Conservation (phyloP, 2,329 filamentous ascomycete genomes). For the Talaromyces sp. region DNA sequence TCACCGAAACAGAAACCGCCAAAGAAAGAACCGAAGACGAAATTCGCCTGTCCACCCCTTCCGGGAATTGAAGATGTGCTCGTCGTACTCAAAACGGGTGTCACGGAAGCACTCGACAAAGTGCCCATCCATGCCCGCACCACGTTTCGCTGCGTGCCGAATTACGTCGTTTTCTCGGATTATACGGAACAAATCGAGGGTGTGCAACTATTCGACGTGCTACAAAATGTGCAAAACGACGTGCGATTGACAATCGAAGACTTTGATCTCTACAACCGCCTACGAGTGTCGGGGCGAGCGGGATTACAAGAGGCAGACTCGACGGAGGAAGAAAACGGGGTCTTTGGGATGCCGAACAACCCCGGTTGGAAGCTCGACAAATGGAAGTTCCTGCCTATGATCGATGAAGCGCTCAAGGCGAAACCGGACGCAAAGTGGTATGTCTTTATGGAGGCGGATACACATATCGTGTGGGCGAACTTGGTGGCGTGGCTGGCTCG, state of each 20-base stretch:
- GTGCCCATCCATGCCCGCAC: slow-evolving; percentile 55
- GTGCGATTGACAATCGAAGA: slow-evolving; percentile 44
- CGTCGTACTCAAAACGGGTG: slow-evolving; percentile 58
- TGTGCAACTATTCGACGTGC: slow-evolving; percentile 49
- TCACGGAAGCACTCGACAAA: slow-evolving; percentile 55
- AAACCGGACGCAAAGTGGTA: slow-evolving; percentile 55
- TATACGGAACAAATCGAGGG: slow-evolving; percentile 53
- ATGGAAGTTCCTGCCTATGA: slow-evolving; percentile 58
- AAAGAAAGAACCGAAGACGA: not conserved
- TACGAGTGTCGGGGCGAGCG: slow-evolving; percentile 43
- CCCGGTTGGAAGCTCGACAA: slow-evolving; percentile 54
- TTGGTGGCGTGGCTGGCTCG: slow-evolving; percentile 52
- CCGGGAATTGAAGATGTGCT: slow-evolving; percentile 52
- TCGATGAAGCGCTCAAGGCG: slow-evolving; percentile 47
- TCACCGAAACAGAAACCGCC: not conserved
- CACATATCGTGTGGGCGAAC: slow-evolving; percentile 55
- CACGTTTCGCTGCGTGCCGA: slow-evolving; percentile 54
- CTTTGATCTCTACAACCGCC: slow-evolving; percentile 52
- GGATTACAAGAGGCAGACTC: slow-evolving; percentile 40
- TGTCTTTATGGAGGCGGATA: slow-evolving; percentile 59
- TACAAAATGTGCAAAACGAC: slow-evolving; percentile 43
- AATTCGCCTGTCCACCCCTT: slow-evolving; percentile 32
- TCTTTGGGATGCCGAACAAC: slow-evolving; percentile 45
- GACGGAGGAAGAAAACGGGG: slow-evolving; percentile 38
- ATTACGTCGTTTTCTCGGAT: slow-evolving; percentile 59